Percentiles rank a stretch among this genome's conserved stretches.
phyloP scores from a whole-genome alignment of 2,329 filamentous ascomycete species.

The Penicillium sp. region DNA sequence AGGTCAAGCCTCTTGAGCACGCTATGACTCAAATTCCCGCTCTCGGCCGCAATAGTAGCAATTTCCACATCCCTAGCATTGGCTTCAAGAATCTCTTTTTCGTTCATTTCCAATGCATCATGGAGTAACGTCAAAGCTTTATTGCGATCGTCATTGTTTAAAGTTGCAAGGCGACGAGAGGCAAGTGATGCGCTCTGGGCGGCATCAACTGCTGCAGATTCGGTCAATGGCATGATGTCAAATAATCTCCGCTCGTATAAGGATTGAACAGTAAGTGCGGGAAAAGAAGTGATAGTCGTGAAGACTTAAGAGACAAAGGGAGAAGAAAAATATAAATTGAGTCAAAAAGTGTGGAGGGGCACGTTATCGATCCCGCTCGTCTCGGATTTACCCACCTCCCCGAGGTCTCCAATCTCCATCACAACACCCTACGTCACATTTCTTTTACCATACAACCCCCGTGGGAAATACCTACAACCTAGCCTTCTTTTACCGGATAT shows the following conservation, averaged over 20 bases:
- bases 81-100: conserved; percentile 76
- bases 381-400: conserved; percentile 2
- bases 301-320: not conserved
- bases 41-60: conserved; percentile 70
- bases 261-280: not conserved
- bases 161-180: conserved; percentile 77
- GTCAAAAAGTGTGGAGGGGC: conserved; percentile 10
- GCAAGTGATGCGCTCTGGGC: conserved; percentile 76
- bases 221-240: conserved; percentile 79
- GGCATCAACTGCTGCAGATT: conserved; percentile 73
- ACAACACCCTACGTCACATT: not conserved
- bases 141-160: conserved; percentile 75
- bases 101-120: conserved; percentile 67
- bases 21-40: conserved; percentile 75
- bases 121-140: conserved; percentile 81
- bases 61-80: conserved; percentile 79
- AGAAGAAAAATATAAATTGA: not conserved
- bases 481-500: not conserved
- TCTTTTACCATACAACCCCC: not conserved
- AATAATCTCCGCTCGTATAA: not conserved
- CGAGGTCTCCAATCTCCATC: not conserved
- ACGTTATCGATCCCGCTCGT: conserved; percentile 7
- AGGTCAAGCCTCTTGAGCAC: conserved; percentile 87
- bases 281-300: not conserved
- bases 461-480: not conserved